A percentile compares a stretch with the other conserved stretches of the same genome.
Conservation (phyloP, 768 basidiomycete species). For the Dacryopinax spathularia region DNA sequence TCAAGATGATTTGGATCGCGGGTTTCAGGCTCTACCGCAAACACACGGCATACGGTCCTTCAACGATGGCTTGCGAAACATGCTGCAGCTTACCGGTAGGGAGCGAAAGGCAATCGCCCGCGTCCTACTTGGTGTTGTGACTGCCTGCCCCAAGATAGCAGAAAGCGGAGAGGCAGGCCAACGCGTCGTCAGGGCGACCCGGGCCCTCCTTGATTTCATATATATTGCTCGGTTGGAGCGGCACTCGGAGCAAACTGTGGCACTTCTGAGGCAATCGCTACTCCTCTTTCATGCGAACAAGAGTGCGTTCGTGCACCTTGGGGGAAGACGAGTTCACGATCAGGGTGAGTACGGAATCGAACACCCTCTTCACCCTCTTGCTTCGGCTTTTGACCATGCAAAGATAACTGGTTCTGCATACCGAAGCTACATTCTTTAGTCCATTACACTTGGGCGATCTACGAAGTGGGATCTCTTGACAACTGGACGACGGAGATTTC, state of each 20-base stretch:
- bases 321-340: too few relatives aligned
- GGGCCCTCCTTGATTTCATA: slow-evolving; percentile 28
- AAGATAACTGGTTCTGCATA: slow-evolving; percentile 25
- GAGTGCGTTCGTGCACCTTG: slow-evolving; percentile 24
- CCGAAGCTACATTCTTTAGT: slow-evolving; percentile 29
- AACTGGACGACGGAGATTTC: slow-evolving; percentile 30
- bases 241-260: slow-evolving; percentile 23
- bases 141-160: not conserved
- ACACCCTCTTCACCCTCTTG: too few relatives aligned
- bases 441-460: slow-evolving; percentile 26
- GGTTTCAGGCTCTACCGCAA: not conserved
- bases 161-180: not conserved
- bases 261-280: slow-evolving; percentile 18
- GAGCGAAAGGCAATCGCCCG: slow-evolving; percentile 2
- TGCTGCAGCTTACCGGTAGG: slow-evolving; percentile 9
- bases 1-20: not conserved
- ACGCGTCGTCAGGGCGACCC: slow-evolving; percentile 13
- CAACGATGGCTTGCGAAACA: slow-evolving; percentile 3
- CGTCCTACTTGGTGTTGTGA: slow-evolving; percentile 7
- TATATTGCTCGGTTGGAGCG: slow-evolving; percentile 26
- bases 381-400: too few relatives aligned
- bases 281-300: slow-evolving; percentile 28
- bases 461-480: slow-evolving; percentile 25
- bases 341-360: too few relatives aligned
- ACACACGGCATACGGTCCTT: not conserved